These are phyloP conservation scores for Chimonanthus praecox DNA, from an alignment of 164 flowering plant genomes.

Conservation along the genomic window DNA sequence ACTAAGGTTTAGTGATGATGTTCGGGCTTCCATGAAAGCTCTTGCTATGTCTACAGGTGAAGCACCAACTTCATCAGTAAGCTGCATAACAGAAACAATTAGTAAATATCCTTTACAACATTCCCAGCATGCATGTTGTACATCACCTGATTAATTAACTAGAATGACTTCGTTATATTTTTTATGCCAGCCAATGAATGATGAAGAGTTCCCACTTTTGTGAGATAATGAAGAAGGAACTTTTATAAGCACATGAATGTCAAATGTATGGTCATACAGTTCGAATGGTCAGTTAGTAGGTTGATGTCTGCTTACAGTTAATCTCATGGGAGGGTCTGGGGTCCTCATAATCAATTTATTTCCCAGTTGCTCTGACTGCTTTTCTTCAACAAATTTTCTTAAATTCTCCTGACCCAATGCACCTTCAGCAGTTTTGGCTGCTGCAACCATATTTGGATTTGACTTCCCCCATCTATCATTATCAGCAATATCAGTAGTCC, in stretches of 20 bases:
- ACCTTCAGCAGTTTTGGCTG: conserved; percentile 18
- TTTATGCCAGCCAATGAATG: not conserved
- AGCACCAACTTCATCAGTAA: conserved; percentile 48
- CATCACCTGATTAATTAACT: too few species aligned
- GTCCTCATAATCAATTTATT: conserved; percentile 20
- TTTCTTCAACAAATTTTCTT: conserved; percentile 16
- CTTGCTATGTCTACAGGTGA: conserved; percentile 90
- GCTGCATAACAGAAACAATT: conserved; percentile 25
- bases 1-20: conserved; percentile 31
- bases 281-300: not conserved
- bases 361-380: conserved; percentile 15
- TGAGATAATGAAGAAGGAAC: not conserved
- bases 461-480: conserved; percentile 18
- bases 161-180: not conserved
- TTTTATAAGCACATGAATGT: not conserved
- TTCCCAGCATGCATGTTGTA: not conserved
- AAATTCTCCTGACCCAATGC: conserved; percentile 16
- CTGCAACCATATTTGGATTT: conserved; percentile 7
- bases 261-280: not conserved
- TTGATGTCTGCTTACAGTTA: conserved; percentile 33
- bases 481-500: conserved; percentile 35
- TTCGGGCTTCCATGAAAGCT: conserved; percentile 71
- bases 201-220: not conserved
- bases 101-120: not conserved
- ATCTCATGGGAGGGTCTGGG: conserved; percentile 25